phyloP scores from a whole-genome alignment of 768 basidiomycete species.

The Polyporus arcularius region DNA sequence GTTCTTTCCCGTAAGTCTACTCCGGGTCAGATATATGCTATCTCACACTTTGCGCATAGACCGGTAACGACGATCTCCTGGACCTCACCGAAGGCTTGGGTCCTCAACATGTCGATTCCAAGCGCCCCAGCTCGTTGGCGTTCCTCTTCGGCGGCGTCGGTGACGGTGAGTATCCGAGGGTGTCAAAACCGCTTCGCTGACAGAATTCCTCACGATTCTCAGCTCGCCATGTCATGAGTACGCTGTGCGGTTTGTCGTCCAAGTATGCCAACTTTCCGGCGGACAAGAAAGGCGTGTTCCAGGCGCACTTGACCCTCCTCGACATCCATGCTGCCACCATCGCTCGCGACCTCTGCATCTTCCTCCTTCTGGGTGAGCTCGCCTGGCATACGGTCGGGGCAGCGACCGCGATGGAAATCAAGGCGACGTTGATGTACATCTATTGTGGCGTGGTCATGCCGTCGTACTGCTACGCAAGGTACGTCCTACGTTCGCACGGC shows the following conservation, averaged over 20 bases:
- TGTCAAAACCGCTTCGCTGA: too few species aligned
- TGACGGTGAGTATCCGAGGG: conserved; percentile 8
- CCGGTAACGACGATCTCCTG: conserved; percentile 12
- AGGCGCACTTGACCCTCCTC: conserved; percentile 14
- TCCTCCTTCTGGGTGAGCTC: conserved; percentile 9
- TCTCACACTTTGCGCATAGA: background rate
- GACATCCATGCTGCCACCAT: conserved; percentile 13
- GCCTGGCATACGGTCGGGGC: background rate
- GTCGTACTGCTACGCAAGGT: conserved; percentile 3
- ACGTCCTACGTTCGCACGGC: too few species aligned
- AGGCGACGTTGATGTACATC: conserved; percentile 4
- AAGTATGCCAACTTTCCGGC: background rate
- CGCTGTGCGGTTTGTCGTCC: conserved; percentile 1
- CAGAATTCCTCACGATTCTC: too few species aligned
- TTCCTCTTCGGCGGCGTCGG: conserved; percentile 20
- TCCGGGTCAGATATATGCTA: too few species aligned
- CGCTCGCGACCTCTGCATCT: conserved; percentile 14
- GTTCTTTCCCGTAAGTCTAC: background rate
- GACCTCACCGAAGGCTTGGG: conserved; percentile 4
- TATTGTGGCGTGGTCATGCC: conserved; percentile 9
- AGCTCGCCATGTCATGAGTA: conserved; percentile 12
- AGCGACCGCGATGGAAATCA: conserved; percentile 9
- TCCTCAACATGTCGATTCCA: background rate
- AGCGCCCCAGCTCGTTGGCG: background rate
- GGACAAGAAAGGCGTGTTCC: background rate